These are phyloP conservation scores for Apiotrichum montevideense DNA, from an alignment of 1,284 basidiomycete genomes.

Conservation along the genomic window DNA sequence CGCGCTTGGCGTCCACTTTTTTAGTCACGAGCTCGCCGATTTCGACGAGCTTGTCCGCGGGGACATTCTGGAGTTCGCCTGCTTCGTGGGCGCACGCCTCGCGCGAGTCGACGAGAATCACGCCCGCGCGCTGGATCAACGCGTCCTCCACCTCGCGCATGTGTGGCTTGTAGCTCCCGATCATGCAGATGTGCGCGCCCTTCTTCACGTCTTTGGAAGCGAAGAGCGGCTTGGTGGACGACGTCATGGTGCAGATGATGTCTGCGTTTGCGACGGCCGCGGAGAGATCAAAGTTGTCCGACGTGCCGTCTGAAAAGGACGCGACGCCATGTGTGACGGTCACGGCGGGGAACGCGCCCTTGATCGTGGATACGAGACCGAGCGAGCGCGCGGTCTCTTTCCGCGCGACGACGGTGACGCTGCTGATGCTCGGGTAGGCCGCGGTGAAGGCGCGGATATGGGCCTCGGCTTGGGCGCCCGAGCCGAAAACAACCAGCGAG, in stretches of 20 bases:
- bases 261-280: slow-evolving; percentile 32
- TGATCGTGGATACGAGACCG: slow-evolving; percentile 49
- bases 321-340: slow-evolving; percentile 21
- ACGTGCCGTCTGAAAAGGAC: slow-evolving; percentile 2
- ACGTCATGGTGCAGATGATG: slow-evolving; percentile 60
- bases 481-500: slow-evolving; percentile 63
- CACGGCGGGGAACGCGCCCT: slow-evolving; percentile 48
- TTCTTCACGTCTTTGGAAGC: slow-evolving; percentile 48
- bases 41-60: slow-evolving; percentile 10
- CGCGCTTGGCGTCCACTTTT: not conserved
- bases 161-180: slow-evolving; percentile 64
- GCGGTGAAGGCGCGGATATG: slow-evolving; percentile 62
- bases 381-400: slow-evolving; percentile 53
- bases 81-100: slow-evolving; percentile 65
- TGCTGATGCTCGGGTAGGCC: slow-evolving; percentile 55
- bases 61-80: slow-evolving; percentile 58
- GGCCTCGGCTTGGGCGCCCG: slow-evolving; percentile 58
- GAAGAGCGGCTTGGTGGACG: slow-evolving; percentile 65
- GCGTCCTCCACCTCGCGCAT: slow-evolving; percentile 69
- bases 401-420: slow-evolving; percentile 62
- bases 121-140: slow-evolving; percentile 54
- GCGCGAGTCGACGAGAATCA: slow-evolving; percentile 65
- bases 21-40: slow-evolving; percentile 9
- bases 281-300: slow-evolving; percentile 15
- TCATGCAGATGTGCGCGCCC: slow-evolving; percentile 65